Base-by-base conservation (phyloP, 2,329 filamentous ascomycete genomes). In the Botryotinia narcissicola region DNA sequence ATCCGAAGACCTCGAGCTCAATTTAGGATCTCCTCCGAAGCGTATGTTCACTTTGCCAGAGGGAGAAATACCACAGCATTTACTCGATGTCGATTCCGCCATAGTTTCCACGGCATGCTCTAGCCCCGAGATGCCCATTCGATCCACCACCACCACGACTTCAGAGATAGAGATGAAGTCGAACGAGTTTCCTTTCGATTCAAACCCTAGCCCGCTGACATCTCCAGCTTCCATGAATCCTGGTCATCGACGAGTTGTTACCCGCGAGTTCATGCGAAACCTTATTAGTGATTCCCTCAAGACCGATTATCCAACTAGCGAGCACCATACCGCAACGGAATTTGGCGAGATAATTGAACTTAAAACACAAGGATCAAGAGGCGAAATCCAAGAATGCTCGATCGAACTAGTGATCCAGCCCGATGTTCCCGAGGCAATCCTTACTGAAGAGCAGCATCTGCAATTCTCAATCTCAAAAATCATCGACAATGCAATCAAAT, bases 401-500 rank as follows among this genome's bases (percentile, higher is more conserved):
- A 85, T 88, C 44, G 83, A 85, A 70, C 78, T 84, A 29, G 75
- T 77, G 37, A 81, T 81, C 46, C 79, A 78, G 25, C 60, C 76
- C 18, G 82, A 82, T 71, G 85, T 89, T 16, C 87, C 87, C 6
- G 83, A 84, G 29, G 86, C 84, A 2, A 86, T 89, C 73, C 83
- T 88, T 66, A 77, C 79, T 57, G 77, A 82, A 74, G 76, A 89
- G 86, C 78, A 84, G 85, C 77, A 85, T 87, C 44, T 89, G 83
- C 59, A 87, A 83, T 79, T 81, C 54, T 76, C 80, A 7, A 35
- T 81, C 3, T 77, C 79, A 51, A 81, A 81, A 70, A 83, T 89
- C 22, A 84, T 88, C 48, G 81, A 88, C 66, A 93, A 93, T 79
- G 91, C 91, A 4, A 85, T 92, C 78, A 93, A 93, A 79, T 93